A percentile compares a stretch with the other conserved stretches of the same genome.
Evolutionary conservation across 495 filamentous ascomycete species (phyloP).

Genomic region (Thermochaetoides thermophila): DNA sequence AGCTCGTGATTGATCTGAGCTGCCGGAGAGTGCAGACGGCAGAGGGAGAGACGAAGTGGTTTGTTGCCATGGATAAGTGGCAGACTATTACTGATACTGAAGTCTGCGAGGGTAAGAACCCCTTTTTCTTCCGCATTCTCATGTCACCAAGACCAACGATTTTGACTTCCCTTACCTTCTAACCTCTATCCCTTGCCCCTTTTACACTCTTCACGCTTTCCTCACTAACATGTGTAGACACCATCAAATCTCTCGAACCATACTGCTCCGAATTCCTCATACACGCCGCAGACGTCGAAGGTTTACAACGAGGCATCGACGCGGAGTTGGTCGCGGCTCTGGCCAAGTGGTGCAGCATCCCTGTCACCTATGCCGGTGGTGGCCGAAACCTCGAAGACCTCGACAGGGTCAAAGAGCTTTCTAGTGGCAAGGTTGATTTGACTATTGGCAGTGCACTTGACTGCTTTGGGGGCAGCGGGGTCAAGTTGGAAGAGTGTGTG

Average conservation of each 20-base stretch:
- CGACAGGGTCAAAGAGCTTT: slow-evolving; percentile 61
- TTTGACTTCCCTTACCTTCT: not conserved
- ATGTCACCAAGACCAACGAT: not conserved
- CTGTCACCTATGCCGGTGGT: slow-evolving; percentile 91
- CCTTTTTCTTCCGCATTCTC: not conserved
- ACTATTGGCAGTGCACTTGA: slow-evolving; percentile 95
- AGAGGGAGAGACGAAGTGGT: slow-evolving; percentile 59
- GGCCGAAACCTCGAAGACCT: slow-evolving; percentile 69
- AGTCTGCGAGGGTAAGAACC: slow-evolving; percentile 54
- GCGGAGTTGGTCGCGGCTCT: slow-evolving; percentile 63
- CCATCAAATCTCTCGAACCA: slow-evolving; percentile 63
- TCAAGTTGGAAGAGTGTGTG: slow-evolving; percentile 78
- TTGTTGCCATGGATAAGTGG: slow-evolving; percentile 97
- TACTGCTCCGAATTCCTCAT: slow-evolving; percentile 94
- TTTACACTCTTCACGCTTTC: not conserved
- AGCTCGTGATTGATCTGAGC: slow-evolving; percentile 87
- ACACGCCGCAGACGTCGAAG: slow-evolving; percentile 97
- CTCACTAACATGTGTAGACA: slow-evolving; percentile 37
- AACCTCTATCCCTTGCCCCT: not conserved
- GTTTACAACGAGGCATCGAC: slow-evolving; percentile 80
- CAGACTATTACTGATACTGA: slow-evolving; percentile 95
- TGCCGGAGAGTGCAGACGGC: no score
- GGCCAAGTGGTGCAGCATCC: slow-evolving; percentile 73
- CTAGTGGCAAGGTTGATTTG: slow-evolving; percentile 70
- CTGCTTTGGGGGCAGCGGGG: slow-evolving; percentile 78